Conservation (phyloP, 73 alveolate species). For the Paramecium pentaurelia region DNA sequence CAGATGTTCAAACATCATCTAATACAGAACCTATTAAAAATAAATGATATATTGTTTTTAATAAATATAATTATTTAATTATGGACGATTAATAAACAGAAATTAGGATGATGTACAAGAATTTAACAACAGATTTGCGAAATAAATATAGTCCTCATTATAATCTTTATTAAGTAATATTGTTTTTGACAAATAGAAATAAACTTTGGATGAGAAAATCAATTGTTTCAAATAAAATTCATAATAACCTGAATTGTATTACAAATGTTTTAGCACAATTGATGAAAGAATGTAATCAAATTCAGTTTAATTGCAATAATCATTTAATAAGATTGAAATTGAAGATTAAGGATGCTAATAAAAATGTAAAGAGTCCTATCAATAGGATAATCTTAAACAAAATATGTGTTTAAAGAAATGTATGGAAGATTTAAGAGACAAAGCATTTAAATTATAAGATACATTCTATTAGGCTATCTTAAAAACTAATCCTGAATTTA, state of each 20-base stretch:
- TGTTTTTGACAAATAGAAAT: not conserved
- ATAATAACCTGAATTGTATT: constrained; percentile 13
- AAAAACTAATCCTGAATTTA: constrained; percentile 6
- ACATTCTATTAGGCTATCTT: not conserved
- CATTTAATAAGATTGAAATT: constrained; percentile 8
- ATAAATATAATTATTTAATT: not conserved
- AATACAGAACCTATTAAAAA: not conserved
- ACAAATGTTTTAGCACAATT: not conserved
- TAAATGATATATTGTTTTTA: not conserved
- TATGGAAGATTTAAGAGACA: not conserved
- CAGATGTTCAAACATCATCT: not conserved
- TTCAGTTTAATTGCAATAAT: not conserved
- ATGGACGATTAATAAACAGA: constrained; percentile 42
- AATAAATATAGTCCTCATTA: constrained; percentile 28
- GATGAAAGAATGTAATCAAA: constrained; percentile 27
- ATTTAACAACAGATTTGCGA: not conserved
- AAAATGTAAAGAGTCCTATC: not conserved
- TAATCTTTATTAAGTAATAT: constrained; percentile 14
- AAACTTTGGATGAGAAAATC: constrained; percentile 28
- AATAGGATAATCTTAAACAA: not conserved
- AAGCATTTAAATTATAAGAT: not conserved
- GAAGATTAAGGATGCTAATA: not conserved
- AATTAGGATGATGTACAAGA: constrained; percentile 27
- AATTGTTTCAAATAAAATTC: constrained; percentile 3
- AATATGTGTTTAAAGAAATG: not conserved